These are phyloP conservation scores for Phytophthora litchii DNA, from an alignment of 352 stramenopile species.

Conservation along the genomic window DNA sequence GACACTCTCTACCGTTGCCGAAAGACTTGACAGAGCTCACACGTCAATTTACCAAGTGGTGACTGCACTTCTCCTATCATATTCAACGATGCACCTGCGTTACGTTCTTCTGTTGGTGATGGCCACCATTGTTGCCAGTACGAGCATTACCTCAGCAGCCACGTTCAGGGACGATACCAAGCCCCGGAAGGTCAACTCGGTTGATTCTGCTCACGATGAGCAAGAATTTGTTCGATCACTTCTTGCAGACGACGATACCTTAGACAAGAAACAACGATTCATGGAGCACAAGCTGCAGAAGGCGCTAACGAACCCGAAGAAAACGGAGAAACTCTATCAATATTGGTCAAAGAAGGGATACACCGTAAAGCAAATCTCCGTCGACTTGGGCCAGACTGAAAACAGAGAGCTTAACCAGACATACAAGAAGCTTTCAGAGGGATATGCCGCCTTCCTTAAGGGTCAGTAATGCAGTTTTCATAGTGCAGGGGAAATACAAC, in stretches of 20 bases:
- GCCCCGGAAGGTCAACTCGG: not conserved
- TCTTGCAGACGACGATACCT: constrained; percentile 2
- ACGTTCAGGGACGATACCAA: not conserved
- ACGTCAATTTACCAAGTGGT: not conserved
- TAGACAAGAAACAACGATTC: constrained; percentile 1
- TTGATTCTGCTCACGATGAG: not conserved
- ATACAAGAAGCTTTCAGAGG: constrained; percentile 16
- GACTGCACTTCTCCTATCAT: not conserved
- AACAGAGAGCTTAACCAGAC: constrained; percentile 14
- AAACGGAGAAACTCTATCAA: constrained; percentile 19
- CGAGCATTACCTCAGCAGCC: not conserved
- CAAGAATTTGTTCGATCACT: constrained; percentile 7
- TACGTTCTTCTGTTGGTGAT: not conserved
- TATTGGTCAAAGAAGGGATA: constrained; percentile 21
- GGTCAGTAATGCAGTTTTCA: constrained; percentile 1
- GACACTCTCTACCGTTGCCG: not conserved
- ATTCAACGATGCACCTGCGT: not conserved
- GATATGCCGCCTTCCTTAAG: constrained; percentile 13
- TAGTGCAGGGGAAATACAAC: no score
- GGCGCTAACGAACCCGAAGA: constrained; percentile 18
- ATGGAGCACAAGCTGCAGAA: constrained; percentile 24
- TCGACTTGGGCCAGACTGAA: constrained; percentile 6
- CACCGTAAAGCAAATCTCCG: constrained; percentile 10
- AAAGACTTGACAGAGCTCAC: constrained; percentile 5
- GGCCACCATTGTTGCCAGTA: not conserved